Conservation (phyloP, 305 asterid genomes). For the Galium porrigens region DNA sequence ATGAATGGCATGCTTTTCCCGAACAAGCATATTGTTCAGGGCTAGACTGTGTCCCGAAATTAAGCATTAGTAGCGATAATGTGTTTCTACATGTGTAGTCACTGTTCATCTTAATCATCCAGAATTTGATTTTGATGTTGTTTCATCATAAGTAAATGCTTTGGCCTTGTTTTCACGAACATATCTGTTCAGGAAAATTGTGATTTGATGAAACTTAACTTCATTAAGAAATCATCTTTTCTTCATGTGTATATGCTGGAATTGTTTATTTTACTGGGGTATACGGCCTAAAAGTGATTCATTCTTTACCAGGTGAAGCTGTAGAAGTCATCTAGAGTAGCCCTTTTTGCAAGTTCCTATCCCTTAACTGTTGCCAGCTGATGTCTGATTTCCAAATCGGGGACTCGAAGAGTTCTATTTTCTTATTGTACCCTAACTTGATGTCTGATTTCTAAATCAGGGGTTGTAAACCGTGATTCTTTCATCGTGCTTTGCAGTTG, state of each 20-base stretch:
- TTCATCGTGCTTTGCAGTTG: background rate
- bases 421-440: background rate
- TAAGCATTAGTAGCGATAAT: background rate
- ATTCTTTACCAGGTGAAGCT: conserved; percentile 18
- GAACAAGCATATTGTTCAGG: too few species aligned
- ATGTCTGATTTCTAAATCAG: too few species aligned
- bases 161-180: background rate
- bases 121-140: background rate
- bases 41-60: too few species aligned
- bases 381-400: background rate
- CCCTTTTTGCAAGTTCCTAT: background rate
- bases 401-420: background rate
- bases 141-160: too few species aligned
- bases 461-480: background rate
- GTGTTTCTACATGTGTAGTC: background rate
- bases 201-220: background rate
- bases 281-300: conserved; percentile 9
- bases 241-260: background rate
- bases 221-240: background rate
- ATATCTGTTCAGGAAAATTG: too few species aligned
- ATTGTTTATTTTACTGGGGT: background rate
- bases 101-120: too few species aligned
- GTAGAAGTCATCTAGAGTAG: conserved; percentile 3
- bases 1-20: background rate
- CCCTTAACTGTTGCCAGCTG: background rate